Conservation (phyloP, 1,284 basidiomycete species). For the Takashimella tepidaria region DNA sequence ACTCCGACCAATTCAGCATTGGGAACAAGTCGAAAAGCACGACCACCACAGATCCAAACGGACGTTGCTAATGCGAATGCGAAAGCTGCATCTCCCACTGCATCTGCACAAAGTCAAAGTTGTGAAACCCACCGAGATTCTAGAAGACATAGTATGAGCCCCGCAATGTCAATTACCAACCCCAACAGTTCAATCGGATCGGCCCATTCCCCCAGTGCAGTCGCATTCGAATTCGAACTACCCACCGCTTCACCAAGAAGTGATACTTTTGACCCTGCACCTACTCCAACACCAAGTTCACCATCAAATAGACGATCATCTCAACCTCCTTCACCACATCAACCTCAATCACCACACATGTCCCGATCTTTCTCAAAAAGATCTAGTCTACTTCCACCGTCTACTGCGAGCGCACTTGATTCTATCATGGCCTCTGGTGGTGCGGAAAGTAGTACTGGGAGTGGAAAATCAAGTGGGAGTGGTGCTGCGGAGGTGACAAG, state of each 20-base stretch:
- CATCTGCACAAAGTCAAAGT: background rate
- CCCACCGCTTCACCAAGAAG: conserved; percentile 45
- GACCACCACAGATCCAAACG: background rate
- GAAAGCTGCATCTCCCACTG: background rate
- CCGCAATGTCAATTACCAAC: background rate
- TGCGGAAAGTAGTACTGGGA: conserved; percentile 6
- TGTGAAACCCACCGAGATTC: too few species aligned
- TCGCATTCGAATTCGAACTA: conserved; percentile 48
- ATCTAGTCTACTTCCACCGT: conserved; percentile 43
- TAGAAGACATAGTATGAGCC: background rate
- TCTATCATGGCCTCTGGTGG: conserved; percentile 16
- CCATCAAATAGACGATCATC: conserved; percentile 18
- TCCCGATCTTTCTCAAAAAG: conserved; percentile 45
- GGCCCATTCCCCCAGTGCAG: conserved; percentile 6
- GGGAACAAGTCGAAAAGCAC: background rate
- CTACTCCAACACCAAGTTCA: conserved; percentile 12
- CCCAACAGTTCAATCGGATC: too few species aligned
- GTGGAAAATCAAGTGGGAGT: conserved; percentile 2
- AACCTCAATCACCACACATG: conserved; percentile 44
- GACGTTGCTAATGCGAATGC: background rate
- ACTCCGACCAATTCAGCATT: background rate
- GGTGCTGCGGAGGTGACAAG: conserved; percentile 10
- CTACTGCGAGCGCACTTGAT: conserved; percentile 41
- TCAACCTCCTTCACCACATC: conserved; percentile 32
- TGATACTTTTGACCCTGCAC: conserved; percentile 45